Conservation (phyloP, 768 basidiomycete genomes). For the Auricularia sp. region DNA sequence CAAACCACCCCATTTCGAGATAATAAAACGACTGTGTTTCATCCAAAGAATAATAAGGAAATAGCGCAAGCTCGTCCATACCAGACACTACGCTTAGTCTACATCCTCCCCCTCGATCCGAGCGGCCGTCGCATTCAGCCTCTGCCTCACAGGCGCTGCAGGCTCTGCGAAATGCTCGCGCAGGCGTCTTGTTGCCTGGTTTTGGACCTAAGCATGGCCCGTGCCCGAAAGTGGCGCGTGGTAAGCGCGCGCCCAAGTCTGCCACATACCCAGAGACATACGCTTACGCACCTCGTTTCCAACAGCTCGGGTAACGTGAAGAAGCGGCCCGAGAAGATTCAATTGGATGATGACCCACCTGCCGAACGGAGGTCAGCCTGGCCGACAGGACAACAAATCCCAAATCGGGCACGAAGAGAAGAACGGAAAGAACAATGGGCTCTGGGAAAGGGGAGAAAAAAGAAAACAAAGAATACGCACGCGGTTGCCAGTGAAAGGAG, state of each 20-base stretch:
- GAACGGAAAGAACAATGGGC: neutral
- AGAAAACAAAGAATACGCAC: constrained; percentile 39
- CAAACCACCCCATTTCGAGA: no score
- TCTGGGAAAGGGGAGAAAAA: neutral
- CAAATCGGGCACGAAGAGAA: neutral
- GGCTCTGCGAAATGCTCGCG: constrained; percentile 48
- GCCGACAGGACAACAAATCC: neutral
- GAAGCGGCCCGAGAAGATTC: constrained; percentile 64
- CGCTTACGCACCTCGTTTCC: constrained; percentile 46
- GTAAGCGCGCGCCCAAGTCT: neutral
- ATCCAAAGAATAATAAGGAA: no score
- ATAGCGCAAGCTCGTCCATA: neutral
- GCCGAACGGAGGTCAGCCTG: constrained; percentile 7
- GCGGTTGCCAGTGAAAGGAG: constrained; percentile 52
- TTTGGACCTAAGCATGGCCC: constrained; percentile 35
- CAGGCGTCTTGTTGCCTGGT: constrained; percentile 43
- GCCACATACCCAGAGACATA: neutral
- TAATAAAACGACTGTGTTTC: no score
- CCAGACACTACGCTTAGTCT: neutral
- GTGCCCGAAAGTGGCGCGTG: no score
- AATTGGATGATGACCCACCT: constrained; percentile 63
- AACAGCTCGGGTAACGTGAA: constrained; percentile 54
- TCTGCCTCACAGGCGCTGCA: constrained; percentile 25
- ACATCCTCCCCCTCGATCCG: neutral
- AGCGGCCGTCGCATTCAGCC: neutral